Evolutionary conservation across 2,329 filamentous ascomycete species (phyloP), one percentile per base, ranked within the genome.

Genomic region (Acarospora socialis): DNA sequence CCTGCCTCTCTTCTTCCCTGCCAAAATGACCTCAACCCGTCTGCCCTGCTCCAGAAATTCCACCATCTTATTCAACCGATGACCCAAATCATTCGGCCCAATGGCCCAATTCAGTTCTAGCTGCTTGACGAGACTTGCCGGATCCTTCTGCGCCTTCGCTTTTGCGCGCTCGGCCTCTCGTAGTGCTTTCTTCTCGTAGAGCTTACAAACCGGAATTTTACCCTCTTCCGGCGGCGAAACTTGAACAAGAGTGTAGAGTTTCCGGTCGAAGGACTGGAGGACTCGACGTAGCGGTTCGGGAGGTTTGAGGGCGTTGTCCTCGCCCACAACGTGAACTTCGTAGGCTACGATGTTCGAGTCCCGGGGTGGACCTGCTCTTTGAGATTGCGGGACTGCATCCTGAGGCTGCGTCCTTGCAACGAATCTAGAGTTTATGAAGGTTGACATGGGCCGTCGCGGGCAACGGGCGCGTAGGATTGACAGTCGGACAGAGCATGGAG

Each of bases 71-170:
- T 21, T 33, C 33, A 46, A 29, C 8, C 43, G 39, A 34, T 46
- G 43, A 5, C 19, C 31, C 12, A 46, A 30, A 29, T 46, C 43
- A 26, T 45, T 39, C 12, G 32, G 30, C 12, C 32, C 38, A 12
- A 46, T 38, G 4, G 35, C 35, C 43, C 43, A 46, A 29, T 36
- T 41, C 7, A 46, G 9, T 18, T 46, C 43, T 20, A 46, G 21
- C 19, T 43, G 29, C 31, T 46, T 46, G 12, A 20, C 16, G 22
- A 32, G 21, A 17, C 21, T 7, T 4, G 21, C 18, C 18, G n/a
- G 12, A n/a, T 34, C 30, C 31, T 38, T 39, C 5, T n/a, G 15
- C 15, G 29, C 29, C n/a, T 33, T 33, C 19, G 25, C n/a, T 21
- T 37, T 43, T 15, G 27, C 33, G 7, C 19, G 8, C 27, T 41